Evolutionary conservation across 768 basidiomycete genomes (phyloP).

Genomic region (Boletus patriciae): DNA sequence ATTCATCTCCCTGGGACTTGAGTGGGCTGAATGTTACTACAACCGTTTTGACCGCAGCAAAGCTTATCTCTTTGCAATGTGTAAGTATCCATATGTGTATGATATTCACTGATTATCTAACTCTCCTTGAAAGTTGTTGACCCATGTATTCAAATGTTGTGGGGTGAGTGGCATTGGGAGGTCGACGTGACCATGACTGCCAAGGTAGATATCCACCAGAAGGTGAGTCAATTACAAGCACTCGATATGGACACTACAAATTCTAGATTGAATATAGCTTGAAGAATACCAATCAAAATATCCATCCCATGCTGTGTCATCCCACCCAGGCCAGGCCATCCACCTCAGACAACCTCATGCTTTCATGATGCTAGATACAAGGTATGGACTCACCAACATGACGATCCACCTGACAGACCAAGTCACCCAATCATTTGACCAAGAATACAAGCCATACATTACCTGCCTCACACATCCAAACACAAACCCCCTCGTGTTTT

Average conservation of each 20-base stretch:
- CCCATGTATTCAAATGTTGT: not conserved
- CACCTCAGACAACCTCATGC: not conserved
- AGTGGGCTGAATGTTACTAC: not conserved
- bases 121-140: not conserved
- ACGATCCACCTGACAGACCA: not conserved
- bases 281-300: not conserved
- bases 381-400: not conserved
- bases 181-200: not conserved
- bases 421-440: not conserved
- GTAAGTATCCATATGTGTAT: not conserved
- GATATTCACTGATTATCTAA: too few relatives aligned
- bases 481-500: not conserved
- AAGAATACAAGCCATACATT: slow-evolving; percentile 5
- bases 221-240: not conserved
- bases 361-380: not conserved
- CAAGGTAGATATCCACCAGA: not conserved
- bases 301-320: not conserved
- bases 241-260: too few relatives aligned
- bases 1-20: not conserved
- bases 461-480: not conserved
- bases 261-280: not conserved
- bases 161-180: not conserved
- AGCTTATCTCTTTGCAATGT: slow-evolving; percentile 1
- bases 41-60: not conserved
- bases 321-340: not conserved